A percentile compares a stretch with the other conserved stretches of the same genome.
These are phyloP conservation scores for Clathrospora elynae DNA, from an alignment of 2,329 filamentous ascomycete species.

Conservation along the genomic window DNA sequence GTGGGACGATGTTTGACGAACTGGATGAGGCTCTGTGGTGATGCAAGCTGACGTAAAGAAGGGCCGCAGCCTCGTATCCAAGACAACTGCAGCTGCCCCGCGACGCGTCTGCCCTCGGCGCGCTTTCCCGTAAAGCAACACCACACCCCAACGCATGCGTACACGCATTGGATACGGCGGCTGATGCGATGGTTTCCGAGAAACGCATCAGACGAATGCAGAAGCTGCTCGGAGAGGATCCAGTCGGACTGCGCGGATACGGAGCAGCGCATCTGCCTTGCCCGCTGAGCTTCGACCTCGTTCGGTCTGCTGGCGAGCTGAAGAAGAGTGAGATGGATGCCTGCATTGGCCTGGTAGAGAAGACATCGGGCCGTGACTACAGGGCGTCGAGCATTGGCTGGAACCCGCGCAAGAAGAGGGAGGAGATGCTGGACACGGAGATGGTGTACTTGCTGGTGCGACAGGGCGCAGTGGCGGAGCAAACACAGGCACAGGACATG, in stretches of 20 bases:
- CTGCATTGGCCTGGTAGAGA: conserved; percentile 63
- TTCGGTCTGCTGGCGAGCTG: conserved; percentile 38
- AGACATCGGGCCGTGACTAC: conserved; percentile 69
- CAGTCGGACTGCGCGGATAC: conserved; percentile 4
- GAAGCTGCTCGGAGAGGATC: conserved; percentile 12
- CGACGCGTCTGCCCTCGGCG: conserved; percentile 19
- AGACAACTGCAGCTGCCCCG: conserved; percentile 13
- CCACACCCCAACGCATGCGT: not conserved
- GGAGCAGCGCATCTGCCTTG: not conserved
- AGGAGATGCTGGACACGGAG: conserved; percentile 70
- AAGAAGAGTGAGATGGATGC: conserved; percentile 50
- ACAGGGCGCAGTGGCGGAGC: conserved; percentile 1
- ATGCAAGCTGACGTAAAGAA: conserved; percentile 30
- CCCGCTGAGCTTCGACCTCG: conserved; percentile 27
- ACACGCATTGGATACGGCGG: not conserved
- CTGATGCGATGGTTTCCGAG: no score
- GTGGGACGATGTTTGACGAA: conserved; percentile 5
- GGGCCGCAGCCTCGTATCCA: conserved; percentile 5
- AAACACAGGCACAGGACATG: not conserved
- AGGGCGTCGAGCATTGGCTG: conserved; percentile 66
- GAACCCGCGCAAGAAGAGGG: conserved; percentile 64
- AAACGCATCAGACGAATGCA: no score
- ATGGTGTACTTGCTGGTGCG: conserved; percentile 69
- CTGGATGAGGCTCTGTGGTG: conserved; percentile 4
- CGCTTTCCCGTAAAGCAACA: no score